Evolutionary conservation across 2,329 filamentous ascomycete genomes (phyloP), one percentile per base, ranked within the genome.

Genomic region (Pseudogymnoascus sp.): DNA sequence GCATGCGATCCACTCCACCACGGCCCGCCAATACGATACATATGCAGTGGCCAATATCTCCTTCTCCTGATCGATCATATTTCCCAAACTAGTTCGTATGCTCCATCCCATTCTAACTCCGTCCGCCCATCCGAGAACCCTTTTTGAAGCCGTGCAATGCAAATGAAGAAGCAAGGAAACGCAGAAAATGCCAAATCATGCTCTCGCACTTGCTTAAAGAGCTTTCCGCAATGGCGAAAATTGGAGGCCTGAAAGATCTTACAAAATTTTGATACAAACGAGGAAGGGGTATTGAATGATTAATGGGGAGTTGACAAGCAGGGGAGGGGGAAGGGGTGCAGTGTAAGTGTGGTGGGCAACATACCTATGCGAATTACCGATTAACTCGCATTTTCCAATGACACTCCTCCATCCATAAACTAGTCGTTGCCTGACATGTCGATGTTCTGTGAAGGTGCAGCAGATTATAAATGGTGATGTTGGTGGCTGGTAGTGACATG

Each of bases 1-100:
- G 49, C 28, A 55, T 55, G 49, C 49, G 49, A 55, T 55, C 49
- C 49, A 55, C 49, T 55, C 49, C 49, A 55, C n/a, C 49, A 33
- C 49, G 49, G 49, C 28, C 49, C 49, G 49, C 16, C 45, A 55
- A 33, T 55, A 55, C 45, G 45, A 55, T 55, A 55, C 49, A 52
- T 12, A 55, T 49, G 49, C 3, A 14, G 28, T 55, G 49, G 25
- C 49, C 49, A 55, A 19, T 25, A 55, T 55, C n/a, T 22, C 49
- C 8, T 30, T 35, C n/a, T 22, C 49, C 28, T 55, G 28, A 55
- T 33, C 28, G 28, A 55, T 55, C 49, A 14, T 55, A 55, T 55
- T 19, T 22, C 49, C 9, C 25, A 55, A 55, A 19, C 28, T 14
- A 55, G 14, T 55, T 16, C 28, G 28, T 55, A 33, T 8, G 45